Evolutionary conservation across 139 green algal genomes (phyloP), one percentile per base, ranked within the genome.

Genomic region (Mychonastes homosphaera): DNA sequence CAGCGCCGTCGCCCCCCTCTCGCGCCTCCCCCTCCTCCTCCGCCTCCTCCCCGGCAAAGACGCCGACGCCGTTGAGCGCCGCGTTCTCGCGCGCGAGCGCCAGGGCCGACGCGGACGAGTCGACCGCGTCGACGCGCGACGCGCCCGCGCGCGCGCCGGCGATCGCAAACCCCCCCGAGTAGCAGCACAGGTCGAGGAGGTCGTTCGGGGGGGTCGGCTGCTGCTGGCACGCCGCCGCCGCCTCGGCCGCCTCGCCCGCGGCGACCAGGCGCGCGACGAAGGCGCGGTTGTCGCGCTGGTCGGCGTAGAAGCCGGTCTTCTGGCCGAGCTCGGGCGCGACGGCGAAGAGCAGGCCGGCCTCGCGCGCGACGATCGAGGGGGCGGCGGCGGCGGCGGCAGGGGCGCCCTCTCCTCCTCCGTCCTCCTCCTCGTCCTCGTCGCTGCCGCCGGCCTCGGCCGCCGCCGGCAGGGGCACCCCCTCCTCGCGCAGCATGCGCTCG

Each of bases 181-280:
- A 98, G 67, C 84, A 95, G 74, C 85, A 98, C 24, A 95, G 62
- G 77, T 98, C 89, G 6, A 96, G 66, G 19, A 82, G 40, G 0
- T 23, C 18, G n/a, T n/a, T n/a, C n/a, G n/a, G n/a, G n/a, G n/a
- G n/a, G n/a, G n/a, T n/a, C 33, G 38, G 33, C 24, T 53, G 46
- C 10, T 32, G 93, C 85, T 8, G 93, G 71, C 19, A 79, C n/a
- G n/a, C n/a, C n/a, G n/a, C n/a, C n/a, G n/a, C n/a, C n/a, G n/a
- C n/a, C n/a, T n/a, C n/a, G n/a, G n/a, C 82, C 3, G 40, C 69
- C 46, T 70, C 83, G 28, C 74, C 61, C 62, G 15, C 30, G 2
- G 28, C n/a, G 4, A 45, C 41, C 34, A 97, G 49, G 8, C 35
- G n/a, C 0, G 73, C 67, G 18, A 97, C 29, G 12, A 85, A 70